phyloP scores from a whole-genome alignment of 768 basidiomycete genomes.

The Cubamyces lactineus region DNA sequence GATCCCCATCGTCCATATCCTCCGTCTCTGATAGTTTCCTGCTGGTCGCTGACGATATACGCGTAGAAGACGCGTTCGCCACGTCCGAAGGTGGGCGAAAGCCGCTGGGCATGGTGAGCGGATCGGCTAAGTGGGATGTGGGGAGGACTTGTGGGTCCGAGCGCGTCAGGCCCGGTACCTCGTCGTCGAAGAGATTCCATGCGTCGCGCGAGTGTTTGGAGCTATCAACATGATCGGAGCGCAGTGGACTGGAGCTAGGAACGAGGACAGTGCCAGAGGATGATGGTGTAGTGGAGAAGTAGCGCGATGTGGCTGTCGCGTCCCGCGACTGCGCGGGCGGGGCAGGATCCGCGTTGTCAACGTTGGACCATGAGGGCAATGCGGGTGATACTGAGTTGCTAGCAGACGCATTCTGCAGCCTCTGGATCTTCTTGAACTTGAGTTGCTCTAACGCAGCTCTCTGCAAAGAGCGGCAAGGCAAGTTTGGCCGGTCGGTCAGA shows the following conservation, averaged over 20 bases:
- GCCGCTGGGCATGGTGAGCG: conserved; percentile 61
- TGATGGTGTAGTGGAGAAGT: conserved; percentile 52
- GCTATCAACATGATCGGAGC: conserved; percentile 43
- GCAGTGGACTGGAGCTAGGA: conserved; percentile 72
- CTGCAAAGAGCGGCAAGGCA: conserved; percentile 32
- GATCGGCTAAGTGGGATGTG: conserved; percentile 43
- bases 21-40: conserved; percentile 45
- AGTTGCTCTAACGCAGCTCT: conserved; percentile 49
- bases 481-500: conserved; percentile 26
- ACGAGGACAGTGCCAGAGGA: conserved; percentile 65
- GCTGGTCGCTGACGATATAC: conserved; percentile 43
- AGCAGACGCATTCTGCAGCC: conserved; percentile 32
- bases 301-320: conserved; percentile 68
- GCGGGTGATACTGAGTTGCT: conserved; percentile 28
- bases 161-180: conserved; percentile 45
- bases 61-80: conserved; percentile 58
- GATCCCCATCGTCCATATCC: conserved; percentile 53
- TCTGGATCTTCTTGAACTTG: conserved; percentile 48
- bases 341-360: conserved; percentile 25
- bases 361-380: conserved; percentile 24
- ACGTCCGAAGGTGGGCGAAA: conserved; percentile 49
- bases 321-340: conserved; percentile 76
- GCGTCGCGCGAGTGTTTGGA: conserved; percentile 43
- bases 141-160: conserved; percentile 43
- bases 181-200: conserved; percentile 44